A percentile compares a stretch with the other conserved stretches of the same genome.
phyloP scores from a whole-genome alignment of 2,329 filamentous ascomycete species.

The Myriosclerotinia scirpicola region DNA sequence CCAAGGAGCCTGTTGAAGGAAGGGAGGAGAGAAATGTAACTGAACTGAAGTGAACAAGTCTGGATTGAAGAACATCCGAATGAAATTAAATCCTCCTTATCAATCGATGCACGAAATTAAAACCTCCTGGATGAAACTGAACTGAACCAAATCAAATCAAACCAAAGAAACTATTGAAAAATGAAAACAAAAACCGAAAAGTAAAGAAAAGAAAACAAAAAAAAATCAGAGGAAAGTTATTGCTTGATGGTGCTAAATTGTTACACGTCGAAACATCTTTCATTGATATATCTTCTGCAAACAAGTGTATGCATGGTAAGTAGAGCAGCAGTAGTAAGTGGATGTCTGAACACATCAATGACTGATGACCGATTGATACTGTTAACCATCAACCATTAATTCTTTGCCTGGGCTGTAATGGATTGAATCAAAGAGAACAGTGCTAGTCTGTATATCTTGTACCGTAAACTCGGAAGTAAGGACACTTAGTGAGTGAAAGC shows the following conservation, averaged over 20 bases:
- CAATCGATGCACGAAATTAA: background rate
- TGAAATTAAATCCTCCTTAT: background rate
- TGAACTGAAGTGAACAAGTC: too few relatives aligned
- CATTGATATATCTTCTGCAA: slow-evolving; percentile 13
- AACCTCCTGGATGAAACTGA: background rate
- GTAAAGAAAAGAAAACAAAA: background rate
- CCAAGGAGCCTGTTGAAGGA: background rate
- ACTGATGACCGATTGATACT: too few relatives aligned
- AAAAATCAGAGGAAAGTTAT: background rate
- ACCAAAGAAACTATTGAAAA: too few relatives aligned
- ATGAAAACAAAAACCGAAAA: background rate
- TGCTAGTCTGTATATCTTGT: background rate
- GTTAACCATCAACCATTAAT: background rate
- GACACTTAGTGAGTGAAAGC: background rate
- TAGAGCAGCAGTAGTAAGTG: background rate
- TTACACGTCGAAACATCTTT: slow-evolving; percentile 5
- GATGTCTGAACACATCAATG: too few relatives aligned
- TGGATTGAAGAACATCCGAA: too few relatives aligned
- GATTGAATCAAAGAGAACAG: background rate
- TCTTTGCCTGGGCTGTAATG: background rate
- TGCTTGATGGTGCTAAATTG: slow-evolving; percentile 2
- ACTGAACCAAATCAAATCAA: background rate
- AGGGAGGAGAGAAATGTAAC: too few relatives aligned
- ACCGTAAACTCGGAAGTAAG: background rate
- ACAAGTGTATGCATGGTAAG: background rate